Evolutionary conservation across 2,329 filamentous ascomycete genomes (phyloP).

Genomic region (Curvularia eragrostidis): DNA sequence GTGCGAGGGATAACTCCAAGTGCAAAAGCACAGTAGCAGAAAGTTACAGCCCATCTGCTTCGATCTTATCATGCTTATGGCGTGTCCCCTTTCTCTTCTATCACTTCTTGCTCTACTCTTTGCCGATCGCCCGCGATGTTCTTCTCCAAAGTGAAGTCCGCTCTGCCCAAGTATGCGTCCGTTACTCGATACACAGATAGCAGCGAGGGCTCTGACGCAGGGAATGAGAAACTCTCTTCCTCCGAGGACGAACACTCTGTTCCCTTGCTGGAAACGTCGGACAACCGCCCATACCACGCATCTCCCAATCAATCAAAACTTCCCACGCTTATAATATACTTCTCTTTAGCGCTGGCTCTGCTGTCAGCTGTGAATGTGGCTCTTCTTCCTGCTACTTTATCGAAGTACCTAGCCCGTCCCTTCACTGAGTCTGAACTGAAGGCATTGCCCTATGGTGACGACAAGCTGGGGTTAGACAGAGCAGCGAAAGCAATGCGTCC

Average conservation of each 20-base stretch:
- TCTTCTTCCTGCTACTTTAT: background rate
- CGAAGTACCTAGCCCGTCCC: background rate
- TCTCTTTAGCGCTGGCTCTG: background rate
- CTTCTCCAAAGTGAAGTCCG: background rate
- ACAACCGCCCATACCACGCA: background rate
- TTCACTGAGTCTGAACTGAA: background rate
- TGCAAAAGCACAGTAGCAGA: background rate
- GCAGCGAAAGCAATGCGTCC: background rate
- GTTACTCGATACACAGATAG: background rate
- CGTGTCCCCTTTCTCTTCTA: background rate
- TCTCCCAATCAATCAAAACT: background rate
- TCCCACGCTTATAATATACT: background rate
- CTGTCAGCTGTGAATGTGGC: background rate
- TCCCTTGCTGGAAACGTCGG: background rate
- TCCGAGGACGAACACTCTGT: background rate
- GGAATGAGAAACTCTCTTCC: background rate
- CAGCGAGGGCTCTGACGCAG: background rate
- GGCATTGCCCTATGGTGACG: background rate
- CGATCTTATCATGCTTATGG: background rate
- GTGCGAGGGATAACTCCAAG: too few species aligned
- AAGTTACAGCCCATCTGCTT: background rate
- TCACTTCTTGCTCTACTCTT: background rate
- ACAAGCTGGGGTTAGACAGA: background rate
- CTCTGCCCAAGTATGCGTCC: background rate
- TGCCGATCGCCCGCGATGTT: background rate